A percentile compares a stretch with the other conserved stretches of the same genome.
Conservation (phyloP, 768 basidiomycete species). For the Panaeolus cyanescens region DNA sequence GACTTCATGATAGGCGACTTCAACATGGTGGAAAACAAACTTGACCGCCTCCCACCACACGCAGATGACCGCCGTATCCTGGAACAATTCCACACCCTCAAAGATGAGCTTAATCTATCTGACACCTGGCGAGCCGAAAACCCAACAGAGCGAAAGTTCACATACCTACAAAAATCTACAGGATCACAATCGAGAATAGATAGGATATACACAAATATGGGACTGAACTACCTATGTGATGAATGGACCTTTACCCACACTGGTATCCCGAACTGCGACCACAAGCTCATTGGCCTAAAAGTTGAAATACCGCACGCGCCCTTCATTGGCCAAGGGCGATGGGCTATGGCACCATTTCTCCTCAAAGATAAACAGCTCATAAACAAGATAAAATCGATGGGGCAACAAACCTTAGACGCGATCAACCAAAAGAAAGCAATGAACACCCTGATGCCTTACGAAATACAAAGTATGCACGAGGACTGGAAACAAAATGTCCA, state of each 20-base stretch:
- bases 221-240: too few species aligned
- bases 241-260: conserved; percentile 23
- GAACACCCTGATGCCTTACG: conserved; percentile 5
- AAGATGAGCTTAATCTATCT: too few species aligned
- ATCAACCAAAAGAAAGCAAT: background rate
- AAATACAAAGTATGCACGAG: conserved; percentile 5
- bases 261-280: conserved; percentile 26
- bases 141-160: too few species aligned
- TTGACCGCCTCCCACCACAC: conserved; percentile 14
- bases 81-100: too few species aligned
- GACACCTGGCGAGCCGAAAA: too few species aligned
- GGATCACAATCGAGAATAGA: too few species aligned
- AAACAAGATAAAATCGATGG: conserved; percentile 2
- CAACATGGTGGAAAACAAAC: conserved; percentile 4
- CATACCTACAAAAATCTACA: too few species aligned
- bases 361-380: conserved; percentile 16
- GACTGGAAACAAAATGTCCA: conserved; percentile 2
- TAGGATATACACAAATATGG: too few species aligned
- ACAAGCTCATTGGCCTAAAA: conserved; percentile 22
- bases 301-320: conserved; percentile 20
- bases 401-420: background rate
- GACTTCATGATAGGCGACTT: conserved; percentile 26
- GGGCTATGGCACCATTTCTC: conserved; percentile 20
- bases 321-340: conserved; percentile 28
- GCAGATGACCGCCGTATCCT: too few species aligned